These are phyloP conservation scores for Ophiostoma australiae DNA, from an alignment of 2,329 filamentous ascomycete species.

Conservation along the genomic window DNA sequence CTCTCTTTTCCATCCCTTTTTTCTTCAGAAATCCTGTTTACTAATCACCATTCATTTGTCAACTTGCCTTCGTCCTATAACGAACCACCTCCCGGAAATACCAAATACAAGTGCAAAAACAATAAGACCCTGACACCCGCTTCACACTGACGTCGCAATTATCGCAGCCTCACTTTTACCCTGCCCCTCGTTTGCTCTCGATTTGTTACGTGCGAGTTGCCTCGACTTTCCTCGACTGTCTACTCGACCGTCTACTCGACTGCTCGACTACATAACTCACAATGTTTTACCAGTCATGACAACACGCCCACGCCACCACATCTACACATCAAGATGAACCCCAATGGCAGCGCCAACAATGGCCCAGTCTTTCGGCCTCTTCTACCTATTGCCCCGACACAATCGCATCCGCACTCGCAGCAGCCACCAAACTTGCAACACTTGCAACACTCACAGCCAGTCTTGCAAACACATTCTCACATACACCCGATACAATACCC, in stretches of 20 bases:
- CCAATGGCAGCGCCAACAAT: not conserved
- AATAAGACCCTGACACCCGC: not conserved
- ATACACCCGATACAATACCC: not conserved
- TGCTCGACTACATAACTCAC: not conserved
- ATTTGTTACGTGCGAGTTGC: too few species aligned
- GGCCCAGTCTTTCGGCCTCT: not conserved
- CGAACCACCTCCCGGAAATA: not conserved
- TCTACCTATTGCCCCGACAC: not conserved
- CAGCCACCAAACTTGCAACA: too few species aligned
- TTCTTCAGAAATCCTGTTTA: too few species aligned
- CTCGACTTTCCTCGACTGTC: not conserved
- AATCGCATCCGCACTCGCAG: not conserved
- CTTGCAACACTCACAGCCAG: not conserved
- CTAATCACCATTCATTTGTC: not conserved
- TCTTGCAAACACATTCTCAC: not conserved
- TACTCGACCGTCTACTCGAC: not conserved
- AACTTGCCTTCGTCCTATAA: too few species aligned
- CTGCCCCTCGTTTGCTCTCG: too few species aligned
- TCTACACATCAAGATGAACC: not conserved
- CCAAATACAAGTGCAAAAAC: not conserved
- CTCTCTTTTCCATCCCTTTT: too few species aligned
- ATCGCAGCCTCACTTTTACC: not conserved
- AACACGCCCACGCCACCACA: not conserved
- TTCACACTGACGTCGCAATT: not conserved
- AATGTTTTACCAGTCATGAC: not conserved